Conservation (phyloP, 75 land plant species). For the Pseudotsuga menziesii region DNA sequence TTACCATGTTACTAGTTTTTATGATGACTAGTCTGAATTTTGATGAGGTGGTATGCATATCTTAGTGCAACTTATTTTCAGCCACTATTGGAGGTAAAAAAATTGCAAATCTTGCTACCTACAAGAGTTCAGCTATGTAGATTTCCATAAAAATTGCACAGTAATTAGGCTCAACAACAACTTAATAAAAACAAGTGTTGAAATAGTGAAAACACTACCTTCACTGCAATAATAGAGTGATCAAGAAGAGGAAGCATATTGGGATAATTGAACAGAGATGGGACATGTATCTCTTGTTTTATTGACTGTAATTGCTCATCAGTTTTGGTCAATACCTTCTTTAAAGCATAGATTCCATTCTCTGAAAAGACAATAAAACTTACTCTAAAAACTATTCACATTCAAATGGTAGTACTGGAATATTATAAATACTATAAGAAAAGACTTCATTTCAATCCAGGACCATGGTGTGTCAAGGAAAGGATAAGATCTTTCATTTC, state of each 20-base stretch:
- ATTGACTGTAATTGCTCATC: constrained; percentile 81
- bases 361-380: constrained; percentile 33
- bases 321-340: constrained; percentile 83
- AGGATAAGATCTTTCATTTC: too few species aligned
- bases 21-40: not conserved
- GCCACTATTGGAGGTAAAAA: not conserved
- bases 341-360: constrained; percentile 92
- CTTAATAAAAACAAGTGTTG: not conserved
- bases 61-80: not conserved
- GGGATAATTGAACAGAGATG: constrained; percentile 73
- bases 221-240: constrained; percentile 78
- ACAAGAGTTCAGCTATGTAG: not conserved
- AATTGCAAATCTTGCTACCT: not conserved
- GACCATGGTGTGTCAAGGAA: too few species aligned
- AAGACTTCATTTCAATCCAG: too few species aligned
- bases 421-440: not conserved
- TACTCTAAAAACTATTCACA: not conserved
- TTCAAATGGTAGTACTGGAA: not conserved
- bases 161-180: too few species aligned
- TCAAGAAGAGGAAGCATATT: constrained; percentile 93
- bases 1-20: too few species aligned
- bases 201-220: constrained; percentile 38
- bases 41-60: not conserved
- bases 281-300: constrained; percentile 80
- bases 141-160: constrained; percentile 1